phyloP scores from a whole-genome alignment of 2,329 filamentous ascomycete genomes.

The Aureobasidium zeae region DNA sequence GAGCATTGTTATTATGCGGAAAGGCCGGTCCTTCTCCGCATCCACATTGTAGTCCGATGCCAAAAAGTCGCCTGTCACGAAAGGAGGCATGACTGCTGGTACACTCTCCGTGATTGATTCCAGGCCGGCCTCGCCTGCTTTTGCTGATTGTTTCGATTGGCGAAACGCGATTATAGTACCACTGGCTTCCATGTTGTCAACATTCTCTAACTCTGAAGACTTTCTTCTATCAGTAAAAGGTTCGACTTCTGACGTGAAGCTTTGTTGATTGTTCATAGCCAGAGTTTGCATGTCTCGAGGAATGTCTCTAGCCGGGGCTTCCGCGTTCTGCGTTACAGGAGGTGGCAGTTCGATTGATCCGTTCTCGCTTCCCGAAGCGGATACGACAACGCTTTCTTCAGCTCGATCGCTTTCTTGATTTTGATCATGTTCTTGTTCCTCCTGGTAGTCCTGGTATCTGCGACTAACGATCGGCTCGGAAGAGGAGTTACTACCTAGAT shows the following conservation, averaged over 20 bases:
- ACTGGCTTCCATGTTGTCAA: slow-evolving; percentile 33
- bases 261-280: slow-evolving; percentile 32
- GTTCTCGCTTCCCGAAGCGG: slow-evolving; percentile 3
- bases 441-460: slow-evolving; percentile 1
- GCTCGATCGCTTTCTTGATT: background rate
- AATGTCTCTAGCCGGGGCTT: slow-evolving; percentile 20
- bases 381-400: background rate
- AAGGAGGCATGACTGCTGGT: slow-evolving; percentile 15
- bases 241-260: slow-evolving; percentile 20
- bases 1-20: slow-evolving; percentile 35
- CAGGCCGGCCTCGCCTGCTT: slow-evolving; percentile 1
- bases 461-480: slow-evolving; percentile 5
- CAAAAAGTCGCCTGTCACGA: slow-evolving; percentile 31
- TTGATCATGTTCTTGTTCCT: background rate
- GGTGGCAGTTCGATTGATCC: background rate
- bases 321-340: background rate
- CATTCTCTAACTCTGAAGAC: slow-evolving; percentile 18
- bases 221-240: slow-evolving; percentile 14
- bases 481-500: slow-evolving; percentile 15
- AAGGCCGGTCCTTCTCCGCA: slow-evolving; percentile 29
- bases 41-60: slow-evolving; percentile 26
- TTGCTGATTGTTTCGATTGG: background rate
- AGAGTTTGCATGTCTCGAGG: slow-evolving; percentile 32
- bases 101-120: slow-evolving; percentile 22
- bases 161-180: slow-evolving; percentile 34